A percentile compares a stretch with the other conserved stretches of the same genome.
Conservation (phyloP, 257 asterid species). For the Datura wrightii region DNA sequence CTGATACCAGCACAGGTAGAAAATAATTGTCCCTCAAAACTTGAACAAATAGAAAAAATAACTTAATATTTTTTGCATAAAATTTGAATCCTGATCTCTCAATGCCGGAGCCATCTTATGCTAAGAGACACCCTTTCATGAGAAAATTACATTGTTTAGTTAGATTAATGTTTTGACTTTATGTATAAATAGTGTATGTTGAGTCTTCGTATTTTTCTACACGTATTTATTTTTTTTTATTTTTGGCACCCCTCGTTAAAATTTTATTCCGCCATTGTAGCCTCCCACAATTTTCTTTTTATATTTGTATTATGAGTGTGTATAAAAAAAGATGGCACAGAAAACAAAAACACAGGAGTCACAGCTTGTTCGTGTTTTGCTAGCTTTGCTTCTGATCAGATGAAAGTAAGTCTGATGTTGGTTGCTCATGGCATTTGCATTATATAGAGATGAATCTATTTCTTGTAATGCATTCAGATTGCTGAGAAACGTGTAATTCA, state of each 20-base stretch:
- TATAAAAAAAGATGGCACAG: neutral
- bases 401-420: neutral
- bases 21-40: neutral
- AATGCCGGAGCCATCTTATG: too few species aligned
- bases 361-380: neutral
- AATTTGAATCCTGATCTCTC: neutral
- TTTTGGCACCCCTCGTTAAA: too few species aligned
- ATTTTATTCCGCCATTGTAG: neutral
- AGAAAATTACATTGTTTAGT: too few species aligned
- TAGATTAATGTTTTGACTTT: too few species aligned
- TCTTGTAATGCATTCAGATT: neutral
- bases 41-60: neutral
- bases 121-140: too few species aligned
- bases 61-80: neutral
- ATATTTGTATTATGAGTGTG: neutral
- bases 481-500: neutral
- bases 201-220: too few species aligned
- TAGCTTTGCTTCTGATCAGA: neutral
- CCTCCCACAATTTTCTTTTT: neutral
- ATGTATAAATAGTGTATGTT: too few species aligned
- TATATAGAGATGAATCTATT: neutral
- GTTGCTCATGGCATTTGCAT: constrained; percentile 22
- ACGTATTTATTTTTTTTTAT: too few species aligned
- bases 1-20: neutral
- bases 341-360: neutral